phyloP scores from a whole-genome alignment of 2,329 filamentous ascomycete species.

The Nannizzia gypsea region DNA sequence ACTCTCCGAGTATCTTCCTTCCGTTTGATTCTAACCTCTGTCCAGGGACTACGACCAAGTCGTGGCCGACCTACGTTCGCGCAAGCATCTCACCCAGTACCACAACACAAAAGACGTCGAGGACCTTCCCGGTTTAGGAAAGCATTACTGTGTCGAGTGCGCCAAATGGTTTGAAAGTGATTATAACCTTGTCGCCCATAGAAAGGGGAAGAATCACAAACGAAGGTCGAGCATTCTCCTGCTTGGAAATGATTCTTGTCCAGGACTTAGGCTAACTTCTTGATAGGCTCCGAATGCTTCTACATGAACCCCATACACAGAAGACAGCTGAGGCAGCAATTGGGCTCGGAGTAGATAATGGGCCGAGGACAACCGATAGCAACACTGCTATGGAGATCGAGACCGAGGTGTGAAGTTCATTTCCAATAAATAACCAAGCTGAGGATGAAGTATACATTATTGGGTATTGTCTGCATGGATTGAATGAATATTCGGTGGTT shows the following conservation, averaged over 20 bases:
- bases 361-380: constrained; percentile 25
- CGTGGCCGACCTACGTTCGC: constrained; percentile 64
- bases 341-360: constrained; percentile 57
- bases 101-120: constrained; percentile 68
- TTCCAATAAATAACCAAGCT: neutral
- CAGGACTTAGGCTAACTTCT: neutral
- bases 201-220: constrained; percentile 85
- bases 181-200: constrained; percentile 60
- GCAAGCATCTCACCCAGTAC: constrained; percentile 69
- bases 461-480: neutral
- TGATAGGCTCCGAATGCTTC: constrained; percentile 62
- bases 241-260: constrained; percentile 10
- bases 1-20: neutral
- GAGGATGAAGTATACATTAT: neutral
- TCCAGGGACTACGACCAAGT: constrained; percentile 85
- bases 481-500: neutral
- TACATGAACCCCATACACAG: constrained; percentile 75
- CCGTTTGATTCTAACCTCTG: constrained; percentile 34
- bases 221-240: constrained; percentile 48
- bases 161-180: constrained; percentile 94
- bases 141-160: constrained; percentile 82
- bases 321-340: constrained; percentile 72
- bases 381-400: constrained; percentile 28
- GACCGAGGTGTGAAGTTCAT: constrained; percentile 2
- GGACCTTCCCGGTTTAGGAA: constrained; percentile 76